Evolutionary conservation across 108 stramenopile species (phyloP).

Genomic region (Nitzschia sp.): DNA sequence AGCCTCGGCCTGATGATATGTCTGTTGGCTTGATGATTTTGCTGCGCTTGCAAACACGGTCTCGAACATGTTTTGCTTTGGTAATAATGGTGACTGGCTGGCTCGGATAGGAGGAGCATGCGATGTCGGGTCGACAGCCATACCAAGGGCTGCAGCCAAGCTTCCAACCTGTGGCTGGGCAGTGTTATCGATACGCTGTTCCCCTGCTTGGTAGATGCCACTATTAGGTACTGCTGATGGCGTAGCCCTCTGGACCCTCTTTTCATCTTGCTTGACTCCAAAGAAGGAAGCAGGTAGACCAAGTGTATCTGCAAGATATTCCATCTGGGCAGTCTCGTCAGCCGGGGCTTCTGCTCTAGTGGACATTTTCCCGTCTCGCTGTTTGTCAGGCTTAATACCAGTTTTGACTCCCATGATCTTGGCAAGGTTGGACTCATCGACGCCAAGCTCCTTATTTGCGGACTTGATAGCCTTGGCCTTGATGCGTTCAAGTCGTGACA

Average conservation of each 20-base stretch:
- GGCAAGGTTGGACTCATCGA: conserved; percentile 1
- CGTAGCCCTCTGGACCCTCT: not conserved
- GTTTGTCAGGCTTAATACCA: not conserved
- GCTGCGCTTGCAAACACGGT: not conserved
- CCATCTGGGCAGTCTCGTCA: not conserved
- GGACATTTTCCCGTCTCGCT: not conserved
- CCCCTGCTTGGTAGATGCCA: not conserved
- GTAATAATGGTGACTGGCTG: not conserved
- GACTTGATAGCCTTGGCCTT: conserved; percentile 5
- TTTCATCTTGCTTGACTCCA: not conserved
- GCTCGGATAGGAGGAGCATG: not conserved
- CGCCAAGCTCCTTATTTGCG: not conserved
- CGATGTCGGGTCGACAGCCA: not conserved
- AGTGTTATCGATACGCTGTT: not conserved
- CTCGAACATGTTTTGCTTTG: not conserved
- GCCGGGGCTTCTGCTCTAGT: not conserved
- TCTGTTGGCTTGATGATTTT: not conserved
- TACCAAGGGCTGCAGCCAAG: not conserved
- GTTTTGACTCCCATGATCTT: not conserved
- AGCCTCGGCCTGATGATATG: not conserved
- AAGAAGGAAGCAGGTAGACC: not conserved
- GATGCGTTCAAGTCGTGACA: not conserved
- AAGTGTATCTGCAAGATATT: not conserved
- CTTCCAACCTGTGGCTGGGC: not conserved
- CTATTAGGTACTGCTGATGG: not conserved